Conservation (phyloP, 768 basidiomycete species). For the Tulasnella sp. region DNA sequence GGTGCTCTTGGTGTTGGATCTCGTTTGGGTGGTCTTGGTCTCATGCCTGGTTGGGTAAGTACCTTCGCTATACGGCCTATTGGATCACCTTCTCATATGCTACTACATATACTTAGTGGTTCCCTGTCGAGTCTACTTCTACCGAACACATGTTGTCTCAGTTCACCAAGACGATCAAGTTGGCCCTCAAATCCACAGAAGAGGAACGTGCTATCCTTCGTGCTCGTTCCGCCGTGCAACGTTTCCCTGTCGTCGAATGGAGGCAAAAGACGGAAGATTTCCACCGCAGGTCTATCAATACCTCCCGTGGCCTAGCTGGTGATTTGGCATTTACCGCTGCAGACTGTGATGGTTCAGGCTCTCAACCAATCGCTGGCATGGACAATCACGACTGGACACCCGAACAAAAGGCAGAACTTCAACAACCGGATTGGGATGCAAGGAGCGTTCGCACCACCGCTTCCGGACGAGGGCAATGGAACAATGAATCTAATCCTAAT, state of each 20-base stretch:
- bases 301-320: slow-evolving; percentile 56
- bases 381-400: slow-evolving; percentile 77
- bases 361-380: slow-evolving; percentile 31
- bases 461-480: too few relatives aligned
- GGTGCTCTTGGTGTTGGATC: slow-evolving; percentile 92
- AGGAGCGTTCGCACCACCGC: slow-evolving; percentile 5
- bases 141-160: slow-evolving; percentile 93
- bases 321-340: slow-evolving; percentile 57
- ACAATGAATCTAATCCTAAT: too few relatives aligned
- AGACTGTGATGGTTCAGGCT: slow-evolving; percentile 17
- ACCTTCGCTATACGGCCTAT: neutral
- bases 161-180: slow-evolving; percentile 84
- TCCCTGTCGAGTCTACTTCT: slow-evolving; percentile 87
- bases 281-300: slow-evolving; percentile 69
- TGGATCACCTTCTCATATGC: neutral
- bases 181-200: slow-evolving; percentile 80
- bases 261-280: slow-evolving; percentile 92
- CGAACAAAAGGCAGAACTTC: slow-evolving; percentile 45
- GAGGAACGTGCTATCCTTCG: slow-evolving; percentile 87
- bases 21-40: slow-evolving; percentile 83
- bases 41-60: slow-evolving; percentile 96
- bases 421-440: slow-evolving; percentile 65
- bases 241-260: slow-evolving; percentile 98
- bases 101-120: slow-evolving; percentile 49
- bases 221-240: slow-evolving; percentile 85